Evolutionary conservation across 1,139 yeast species (phyloP), one percentile per base, ranked within the genome.

Genomic region (Arxiozyma heterogenica): DNA sequence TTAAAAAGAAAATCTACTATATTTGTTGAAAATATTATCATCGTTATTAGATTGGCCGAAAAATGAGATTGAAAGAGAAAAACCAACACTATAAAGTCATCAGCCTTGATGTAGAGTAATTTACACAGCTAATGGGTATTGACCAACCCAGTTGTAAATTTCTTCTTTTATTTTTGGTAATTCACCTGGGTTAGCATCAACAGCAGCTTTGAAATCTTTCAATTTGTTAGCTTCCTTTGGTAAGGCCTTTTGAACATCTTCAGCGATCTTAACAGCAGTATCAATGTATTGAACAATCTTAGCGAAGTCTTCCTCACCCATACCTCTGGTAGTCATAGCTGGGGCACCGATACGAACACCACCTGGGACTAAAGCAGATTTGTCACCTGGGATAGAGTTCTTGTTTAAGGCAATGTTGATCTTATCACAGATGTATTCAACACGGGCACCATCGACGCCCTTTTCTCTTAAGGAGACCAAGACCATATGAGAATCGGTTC

Each of bases 291-390:
- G 75, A 57, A 86, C 97, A 65, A 93, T 88, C 71, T 79, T 83
- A 68, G 76, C 80, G 75, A 91, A 93, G 70, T 93, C 98, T 60
- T 78, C 85, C 70, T 84, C 89, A 62, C 88, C 85, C 69, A 91
- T 81, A 66, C 98, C 98, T 77, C 98, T 87, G 58, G 98, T 88
- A 59, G 97, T 82, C 98, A 93, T 93, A 59, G 98, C 98, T 63
- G 98, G 98, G 46, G 98, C 90, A 71, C 98, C 98, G 61, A 93
- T 85, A 77, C 98, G 88, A 60, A 93, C 84, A 73, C 98, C 98
- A 72, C 96, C 95, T 69, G 98, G 98, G 56, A 90, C 95, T 61
- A 93, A 81, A 57, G 98, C 98, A 51, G 96, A 88, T 77, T 87
- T 90, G 75, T 93, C 98, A 69, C 98, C 98, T 59, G 98, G 98